These are phyloP conservation scores for Fusarium brachygibbosum DNA, from an alignment of 2,329 filamentous ascomycete species.

Conservation along the genomic window DNA sequence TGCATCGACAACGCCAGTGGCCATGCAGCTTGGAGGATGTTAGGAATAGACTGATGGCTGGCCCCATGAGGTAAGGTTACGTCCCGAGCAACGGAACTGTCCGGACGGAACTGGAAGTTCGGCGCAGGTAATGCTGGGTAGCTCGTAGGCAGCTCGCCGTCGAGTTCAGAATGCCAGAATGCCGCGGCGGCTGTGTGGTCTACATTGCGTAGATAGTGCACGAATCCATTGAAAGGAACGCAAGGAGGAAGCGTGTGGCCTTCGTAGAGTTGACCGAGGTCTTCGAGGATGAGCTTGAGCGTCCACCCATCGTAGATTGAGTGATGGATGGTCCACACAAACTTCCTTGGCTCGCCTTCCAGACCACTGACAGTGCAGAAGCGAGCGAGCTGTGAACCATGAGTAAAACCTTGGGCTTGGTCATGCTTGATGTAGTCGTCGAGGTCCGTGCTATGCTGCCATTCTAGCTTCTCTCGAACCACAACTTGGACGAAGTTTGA, in stretches of 20 bases:
- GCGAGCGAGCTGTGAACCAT: conserved; percentile 1
- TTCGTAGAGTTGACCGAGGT: conserved; percentile 9
- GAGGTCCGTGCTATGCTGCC: conserved; percentile 6
- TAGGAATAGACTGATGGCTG: conserved; percentile 3
- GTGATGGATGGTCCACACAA: conserved; percentile 14
- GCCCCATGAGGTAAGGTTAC: conserved; percentile 5
- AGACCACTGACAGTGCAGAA: conserved; percentile 1
- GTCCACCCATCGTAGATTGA: conserved; percentile 17
- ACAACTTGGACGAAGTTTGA: conserved; percentile 10
- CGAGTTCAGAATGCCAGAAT: conserved; percentile 11
- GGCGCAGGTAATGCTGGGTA: conserved; percentile 11
- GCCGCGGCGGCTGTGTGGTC: conserved; percentile 5
- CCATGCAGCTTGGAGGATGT: conserved; percentile 16
- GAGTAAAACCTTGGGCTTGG: conserved; percentile 9
- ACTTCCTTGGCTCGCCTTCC: conserved; percentile 9
- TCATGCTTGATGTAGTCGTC: conserved; percentile 10
- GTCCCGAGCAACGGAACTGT: conserved; percentile 7
- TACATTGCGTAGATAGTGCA: conserved; percentile 7
- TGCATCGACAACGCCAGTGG: conserved; percentile 5
- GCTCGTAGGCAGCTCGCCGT: conserved; percentile 9
- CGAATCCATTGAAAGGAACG: conserved; percentile 12
- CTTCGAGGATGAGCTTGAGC: conserved; percentile 11
- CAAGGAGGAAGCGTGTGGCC: conserved; percentile 5
- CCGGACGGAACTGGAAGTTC: conserved; percentile 6
- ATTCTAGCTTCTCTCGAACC: conserved; percentile 7